These are phyloP conservation scores for Pseudotsuga menziesii DNA, from an alignment of 75 land plant species.

Conservation along the genomic window DNA sequence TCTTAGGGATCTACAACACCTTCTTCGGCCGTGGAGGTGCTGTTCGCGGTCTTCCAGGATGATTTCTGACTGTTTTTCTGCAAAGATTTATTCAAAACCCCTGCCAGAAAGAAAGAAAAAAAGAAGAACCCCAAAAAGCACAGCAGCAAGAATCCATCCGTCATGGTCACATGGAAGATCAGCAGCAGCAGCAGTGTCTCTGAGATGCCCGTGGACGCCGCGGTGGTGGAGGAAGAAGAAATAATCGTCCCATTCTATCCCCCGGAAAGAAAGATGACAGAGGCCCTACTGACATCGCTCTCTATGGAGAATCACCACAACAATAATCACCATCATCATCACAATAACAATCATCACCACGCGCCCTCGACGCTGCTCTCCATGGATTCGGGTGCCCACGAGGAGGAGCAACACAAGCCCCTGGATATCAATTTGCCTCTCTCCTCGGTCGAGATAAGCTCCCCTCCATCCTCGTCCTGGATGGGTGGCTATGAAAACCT, in stretches of 20 bases:
- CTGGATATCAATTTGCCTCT: too few relatives aligned
- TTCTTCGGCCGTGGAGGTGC: not conserved
- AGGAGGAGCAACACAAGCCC: too few relatives aligned
- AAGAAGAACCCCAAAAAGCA: not conserved
- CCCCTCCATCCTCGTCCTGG: too few relatives aligned
- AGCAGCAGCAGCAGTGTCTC: not conserved
- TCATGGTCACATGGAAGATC: not conserved
- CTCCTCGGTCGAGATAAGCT: too few relatives aligned
- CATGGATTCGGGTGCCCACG: too few relatives aligned
- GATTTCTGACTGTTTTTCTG: constrained; percentile 5
- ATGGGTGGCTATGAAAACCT: too few relatives aligned
- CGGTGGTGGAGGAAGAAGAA: not conserved
- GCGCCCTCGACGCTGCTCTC: too few relatives aligned
- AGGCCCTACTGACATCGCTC: constrained; percentile 38
- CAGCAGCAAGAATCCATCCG: too few relatives aligned
- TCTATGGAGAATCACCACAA: constrained; percentile 58
- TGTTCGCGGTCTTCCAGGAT: not conserved
- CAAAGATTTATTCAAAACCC: not conserved
- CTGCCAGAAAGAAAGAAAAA: not conserved
- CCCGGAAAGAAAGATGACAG: constrained; percentile 19
- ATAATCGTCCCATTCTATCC: not conserved
- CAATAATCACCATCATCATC: constrained; percentile 3
- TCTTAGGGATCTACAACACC: not conserved
- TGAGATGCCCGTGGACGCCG: not conserved
- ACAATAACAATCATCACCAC: not conserved